Percentiles rank a stretch among this genome's conserved stretches.
Evolutionary conservation across 257 asterid species (phyloP).

Genomic region (Fraxinus americana): DNA sequence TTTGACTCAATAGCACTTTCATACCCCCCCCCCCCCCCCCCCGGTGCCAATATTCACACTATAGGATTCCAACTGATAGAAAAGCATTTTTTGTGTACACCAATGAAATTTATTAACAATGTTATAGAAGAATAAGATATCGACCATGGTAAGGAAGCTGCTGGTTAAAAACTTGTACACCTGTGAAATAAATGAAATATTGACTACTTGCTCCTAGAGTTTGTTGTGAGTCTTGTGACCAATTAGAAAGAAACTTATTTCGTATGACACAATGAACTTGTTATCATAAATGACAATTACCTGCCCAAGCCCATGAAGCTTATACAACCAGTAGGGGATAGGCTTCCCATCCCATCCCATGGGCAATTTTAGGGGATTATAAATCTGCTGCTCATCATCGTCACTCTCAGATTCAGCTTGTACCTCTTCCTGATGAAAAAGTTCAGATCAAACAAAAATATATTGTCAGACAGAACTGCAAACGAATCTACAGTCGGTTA

Average conservation of each 20-base stretch:
- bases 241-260: not conserved
- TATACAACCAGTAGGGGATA: constrained; percentile 97
- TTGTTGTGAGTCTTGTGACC: not conserved
- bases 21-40: not conserved
- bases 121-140: not conserved
- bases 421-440: constrained; percentile 69
- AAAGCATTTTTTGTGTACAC: not conserved
- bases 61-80: not conserved
- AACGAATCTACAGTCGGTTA: not conserved
- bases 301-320: constrained; percentile 99
- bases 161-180: not conserved
- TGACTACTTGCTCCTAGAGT: constrained; percentile 2
- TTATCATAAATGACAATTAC: constrained; percentile 37
- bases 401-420: constrained; percentile 96
- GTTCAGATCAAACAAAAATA: not conserved
- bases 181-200: not conserved
- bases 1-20: not conserved
- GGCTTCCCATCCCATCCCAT: constrained; percentile 99
- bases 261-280: constrained; percentile 16
- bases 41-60: not conserved
- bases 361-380: constrained; percentile 95
- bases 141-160: too few relatives aligned
- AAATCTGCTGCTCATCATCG: constrained; percentile 95
- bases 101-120: not conserved
- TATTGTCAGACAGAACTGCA: constrained; percentile 1